phyloP scores from a whole-genome alignment of 495 filamentous ascomycete genomes.

The Penicillium daleae region DNA sequence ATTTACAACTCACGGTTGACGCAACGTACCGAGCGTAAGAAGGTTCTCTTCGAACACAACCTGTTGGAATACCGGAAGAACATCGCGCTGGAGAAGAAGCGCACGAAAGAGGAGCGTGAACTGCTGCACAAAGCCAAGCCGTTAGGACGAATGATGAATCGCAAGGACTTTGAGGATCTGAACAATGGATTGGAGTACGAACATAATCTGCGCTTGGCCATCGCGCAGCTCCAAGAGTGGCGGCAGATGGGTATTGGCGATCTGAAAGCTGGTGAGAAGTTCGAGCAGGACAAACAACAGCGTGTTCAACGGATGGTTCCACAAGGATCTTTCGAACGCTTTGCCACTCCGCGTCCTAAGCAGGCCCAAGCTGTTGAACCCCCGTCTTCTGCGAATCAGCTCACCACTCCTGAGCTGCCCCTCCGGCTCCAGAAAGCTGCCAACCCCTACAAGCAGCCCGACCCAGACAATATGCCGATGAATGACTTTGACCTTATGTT shows the following conservation, averaged over 20 bases:
- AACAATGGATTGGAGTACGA: slow-evolving; percentile 85
- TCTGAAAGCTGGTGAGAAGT: slow-evolving; percentile 86
- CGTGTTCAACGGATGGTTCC: slow-evolving; percentile 71
- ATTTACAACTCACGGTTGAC: slow-evolving; percentile 96
- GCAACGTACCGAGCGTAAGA: slow-evolving; percentile 91
- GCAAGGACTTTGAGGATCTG: slow-evolving; percentile 84
- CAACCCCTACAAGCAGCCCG: slow-evolving; percentile 36
- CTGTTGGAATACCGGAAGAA: slow-evolving; percentile 92
- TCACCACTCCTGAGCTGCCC: slow-evolving; percentile 78
- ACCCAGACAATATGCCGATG: slow-evolving; percentile 37
- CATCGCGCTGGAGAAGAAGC: slow-evolving; percentile 84
- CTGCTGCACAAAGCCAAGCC: slow-evolving; percentile 91
- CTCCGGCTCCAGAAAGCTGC: slow-evolving; percentile 55
- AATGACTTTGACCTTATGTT: slow-evolving; percentile 50
- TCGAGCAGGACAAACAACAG: slow-evolving; percentile 84
- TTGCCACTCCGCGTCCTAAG: slow-evolving; percentile 62
- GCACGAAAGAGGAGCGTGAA: slow-evolving; percentile 92
- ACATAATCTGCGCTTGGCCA: slow-evolving; percentile 86
- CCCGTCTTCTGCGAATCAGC: slow-evolving; percentile 67
- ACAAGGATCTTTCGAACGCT: slow-evolving; percentile 78
- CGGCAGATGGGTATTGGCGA: slow-evolving; percentile 80
- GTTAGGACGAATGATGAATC: slow-evolving; percentile 95
- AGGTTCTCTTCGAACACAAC: slow-evolving; percentile 93
- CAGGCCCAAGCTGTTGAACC: slow-evolving; percentile 65
- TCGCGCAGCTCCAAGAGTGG: slow-evolving; percentile 93